phyloP scores from a whole-genome alignment of 495 filamentous ascomycete species.

The Immersiella caudata region DNA sequence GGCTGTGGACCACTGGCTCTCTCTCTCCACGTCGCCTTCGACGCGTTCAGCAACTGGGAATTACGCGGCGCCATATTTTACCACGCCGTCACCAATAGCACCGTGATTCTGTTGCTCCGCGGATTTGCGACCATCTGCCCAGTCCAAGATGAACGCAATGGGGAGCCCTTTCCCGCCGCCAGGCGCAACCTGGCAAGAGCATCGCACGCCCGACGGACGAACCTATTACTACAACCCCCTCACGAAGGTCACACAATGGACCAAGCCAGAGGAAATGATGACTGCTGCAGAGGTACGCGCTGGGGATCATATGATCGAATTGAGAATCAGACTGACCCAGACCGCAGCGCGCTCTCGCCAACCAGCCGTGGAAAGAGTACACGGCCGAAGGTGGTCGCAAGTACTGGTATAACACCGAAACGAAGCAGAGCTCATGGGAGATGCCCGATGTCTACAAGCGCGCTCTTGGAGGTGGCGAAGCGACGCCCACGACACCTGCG shows the following conservation, averaged over 20 bases:
- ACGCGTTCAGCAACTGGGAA: background rate
- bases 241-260: conserved; percentile 92
- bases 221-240: conserved; percentile 91
- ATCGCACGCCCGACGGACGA: conserved; percentile 78
- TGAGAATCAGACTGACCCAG: conserved; percentile 11
- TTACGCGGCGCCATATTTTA: background rate
- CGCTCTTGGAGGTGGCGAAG: conserved; percentile 58
- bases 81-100: background rate
- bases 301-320: background rate
- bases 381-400: conserved; percentile 81
- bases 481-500: conserved; percentile 58
- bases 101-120: no score
- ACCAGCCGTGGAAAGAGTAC: conserved; percentile 92
- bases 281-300: conserved; percentile 74
- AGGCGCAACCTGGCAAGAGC: conserved; percentile 74
- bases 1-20: conserved; percentile 18
- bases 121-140: background rate
- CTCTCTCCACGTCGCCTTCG: conserved; percentile 9
- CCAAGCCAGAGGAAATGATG: conserved; percentile 89
- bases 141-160: conserved; percentile 64
- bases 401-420: conserved; percentile 93
- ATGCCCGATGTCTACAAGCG: conserved; percentile 85
- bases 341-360: conserved; percentile 72
- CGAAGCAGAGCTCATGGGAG: conserved; percentile 90
- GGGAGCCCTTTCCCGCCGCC: conserved; percentile 53